phyloP scores from a whole-genome alignment of 2,329 filamentous ascomycete species.

The Alternaria rosae region DNA sequence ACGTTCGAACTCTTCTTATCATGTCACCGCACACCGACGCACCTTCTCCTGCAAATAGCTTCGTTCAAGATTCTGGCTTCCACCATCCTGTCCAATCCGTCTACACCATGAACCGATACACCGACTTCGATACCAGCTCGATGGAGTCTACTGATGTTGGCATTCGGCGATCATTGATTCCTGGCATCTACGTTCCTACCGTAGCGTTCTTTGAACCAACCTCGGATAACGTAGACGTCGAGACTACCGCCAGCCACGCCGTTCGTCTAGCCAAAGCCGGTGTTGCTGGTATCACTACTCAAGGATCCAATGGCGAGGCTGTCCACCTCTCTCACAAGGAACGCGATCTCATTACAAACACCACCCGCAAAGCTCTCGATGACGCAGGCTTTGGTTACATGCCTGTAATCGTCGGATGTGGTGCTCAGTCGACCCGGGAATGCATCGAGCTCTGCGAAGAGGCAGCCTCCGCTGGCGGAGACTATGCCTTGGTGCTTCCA shows the following conservation, averaged over 20 bases:
- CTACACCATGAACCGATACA: constrained; percentile 45
- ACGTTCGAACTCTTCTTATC: constrained; percentile 17
- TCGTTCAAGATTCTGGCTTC: constrained; percentile 35
- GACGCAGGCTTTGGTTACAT: constrained; percentile 69
- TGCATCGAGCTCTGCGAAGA: constrained; percentile 73
- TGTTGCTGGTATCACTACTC: constrained; percentile 76
- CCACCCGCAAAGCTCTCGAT: constrained; percentile 74
- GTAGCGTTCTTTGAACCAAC: constrained; percentile 54
- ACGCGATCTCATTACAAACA: constrained; percentile 71
- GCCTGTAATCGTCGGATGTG: constrained; percentile 79
- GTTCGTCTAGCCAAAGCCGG: constrained; percentile 75
- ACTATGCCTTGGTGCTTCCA: constrained; percentile 78
- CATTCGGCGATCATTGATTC: constrained; percentile 46
- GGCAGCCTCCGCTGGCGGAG: constrained; percentile 72
- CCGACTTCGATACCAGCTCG: constrained; percentile 50
- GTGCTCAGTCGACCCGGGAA: constrained; percentile 76
- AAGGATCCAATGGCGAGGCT: constrained; percentile 84
- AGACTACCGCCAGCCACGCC: constrained; percentile 56
- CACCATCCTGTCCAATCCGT: constrained; percentile 46
- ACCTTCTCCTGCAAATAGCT: constrained; percentile 46
- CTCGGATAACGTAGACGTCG: constrained; percentile 52
- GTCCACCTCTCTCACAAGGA: constrained; percentile 78
- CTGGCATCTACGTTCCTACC: constrained; percentile 56
- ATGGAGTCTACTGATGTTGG: constrained; percentile 45
- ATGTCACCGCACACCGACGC: constrained; percentile 53